Evolutionary conservation across 495 filamentous ascomycete species (phyloP).

Genomic region (Penicillium angulare): DNA sequence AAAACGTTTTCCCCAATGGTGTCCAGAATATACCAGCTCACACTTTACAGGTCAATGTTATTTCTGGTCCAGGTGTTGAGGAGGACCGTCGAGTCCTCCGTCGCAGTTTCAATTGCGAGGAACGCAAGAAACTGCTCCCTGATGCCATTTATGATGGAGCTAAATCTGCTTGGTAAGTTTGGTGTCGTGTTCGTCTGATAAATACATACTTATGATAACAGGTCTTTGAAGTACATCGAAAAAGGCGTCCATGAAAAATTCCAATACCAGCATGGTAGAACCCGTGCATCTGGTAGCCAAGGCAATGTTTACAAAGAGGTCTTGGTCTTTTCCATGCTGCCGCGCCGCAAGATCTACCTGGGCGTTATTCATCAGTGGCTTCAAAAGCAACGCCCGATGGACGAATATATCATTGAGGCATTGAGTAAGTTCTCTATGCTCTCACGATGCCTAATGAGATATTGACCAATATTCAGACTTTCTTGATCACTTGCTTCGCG

Average conservation of each 20-base stretch:
- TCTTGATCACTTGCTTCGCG: slow-evolving; percentile 83
- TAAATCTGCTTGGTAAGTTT: slow-evolving; percentile 71
- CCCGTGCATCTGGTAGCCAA: not conserved
- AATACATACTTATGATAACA: slow-evolving; percentile 7
- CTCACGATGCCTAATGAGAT: not conserved
- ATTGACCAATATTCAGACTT: slow-evolving; percentile 54
- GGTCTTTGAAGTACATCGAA: slow-evolving; percentile 32
- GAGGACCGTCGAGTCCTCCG: slow-evolving; percentile 38
- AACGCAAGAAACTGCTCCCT: slow-evolving; percentile 52
- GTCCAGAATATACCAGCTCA: not conserved
- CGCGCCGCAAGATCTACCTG: slow-evolving; percentile 61
- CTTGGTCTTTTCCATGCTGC: slow-evolving; percentile 50
- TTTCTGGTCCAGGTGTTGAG: slow-evolving; percentile 2
- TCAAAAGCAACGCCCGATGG: slow-evolving; percentile 51
- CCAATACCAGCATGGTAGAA: not conserved
- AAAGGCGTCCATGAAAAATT: not conserved
- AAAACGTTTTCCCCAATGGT: not conserved
- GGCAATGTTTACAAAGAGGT: not conserved
- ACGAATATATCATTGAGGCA: slow-evolving; percentile 67
- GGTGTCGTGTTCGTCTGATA: not conserved
- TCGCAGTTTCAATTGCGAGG: slow-evolving; percentile 68
- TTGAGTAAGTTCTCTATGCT: slow-evolving; percentile 55
- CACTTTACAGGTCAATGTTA: not conserved
- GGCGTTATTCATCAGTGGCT: slow-evolving; percentile 65
- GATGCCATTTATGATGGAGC: slow-evolving; percentile 75